Evolutionary conservation across 192 early-diverging fungal species (phyloP), one percentile per base, ranked within the genome.

Genomic region (Backusella liffmaniae): DNA sequence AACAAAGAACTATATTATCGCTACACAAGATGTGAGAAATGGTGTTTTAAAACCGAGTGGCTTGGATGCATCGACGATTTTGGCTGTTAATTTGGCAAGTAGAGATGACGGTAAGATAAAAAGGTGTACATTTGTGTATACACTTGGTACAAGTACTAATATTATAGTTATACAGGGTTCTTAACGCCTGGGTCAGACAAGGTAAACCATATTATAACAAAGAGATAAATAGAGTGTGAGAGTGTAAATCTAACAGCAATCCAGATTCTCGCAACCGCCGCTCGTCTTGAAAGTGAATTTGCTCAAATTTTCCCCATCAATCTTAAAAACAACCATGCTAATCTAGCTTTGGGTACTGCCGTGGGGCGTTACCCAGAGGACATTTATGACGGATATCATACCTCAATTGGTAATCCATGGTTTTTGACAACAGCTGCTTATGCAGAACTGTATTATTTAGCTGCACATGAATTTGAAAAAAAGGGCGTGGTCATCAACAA

Each of bases 291-390:
- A 44, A 34, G 29, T 5, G 23, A 36, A 7, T 83, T 90, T 67
- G 62, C 66, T 21, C 49, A 51, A 2, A 69, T 84, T 4, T 91
- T 82, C 66, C 37, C 79, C 12, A 78, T 92, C 80, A 92, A 91
- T 74, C 21, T 62, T 4, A 62, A 29, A 62, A 62, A 13, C 9
- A 26, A 66, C 3, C n/a, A 74, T n/a, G n/a, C 32, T 16, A 16
- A 23, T 16, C 30, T 46, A 5, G 12, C 30, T 15, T 3, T 74
- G 26, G 91, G 84, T 8, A 84, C 84, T 10, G 91, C 88, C 0
- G 84, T 92, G n/a, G 94, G 93, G 4, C 71, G 94, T 23, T 96
- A 96, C 70, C 83, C 87, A 1, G 94, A 92, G 72, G 94, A 96
- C 80, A 81, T 84, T 18, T 96, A 96, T 56, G 79, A 94, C 65